Evolutionary conservation across 202 grass and related monocot species (phyloP), one percentile per base, ranked within the genome.

Genomic region (Digitaria exilis): DNA sequence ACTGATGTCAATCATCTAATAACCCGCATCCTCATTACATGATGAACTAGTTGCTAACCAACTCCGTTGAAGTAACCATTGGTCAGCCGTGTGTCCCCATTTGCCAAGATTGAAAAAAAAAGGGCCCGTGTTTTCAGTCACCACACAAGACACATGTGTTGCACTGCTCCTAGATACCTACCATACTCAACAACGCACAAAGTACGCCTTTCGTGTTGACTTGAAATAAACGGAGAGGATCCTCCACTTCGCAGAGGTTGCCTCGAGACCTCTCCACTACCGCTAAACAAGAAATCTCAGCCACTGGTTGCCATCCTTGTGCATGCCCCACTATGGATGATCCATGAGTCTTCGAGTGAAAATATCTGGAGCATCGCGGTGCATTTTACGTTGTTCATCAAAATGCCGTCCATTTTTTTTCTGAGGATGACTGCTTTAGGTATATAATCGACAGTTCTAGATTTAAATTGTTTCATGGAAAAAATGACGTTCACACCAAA

Each of bases 291-390:
- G 83, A 43, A 79, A 67, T 61, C 54, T 15, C 67, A 79, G 73
- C 88, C 88, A 69, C 67, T 55, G 79, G 26, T 79, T 83, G 41
- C 17, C 34, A 77, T 75, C 50, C 34, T 46, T 61, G 84, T 83
- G 74, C 80, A 83, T 46, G 44, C 79, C 11, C 79, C 88, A 90
- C 88, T 90, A 87, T 9, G 84, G 75, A 86, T 55, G 88, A 89
- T 86, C 77, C 73, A 82, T 54, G 31, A 32, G 31, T 49, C 44
- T 82, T 42, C 42, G 5, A 6, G 81, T 43, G 49, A 19, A 86
- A 90, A 79, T 83, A 79, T 86, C 61, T 52, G 31, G 22, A 13
- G 17, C 42, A 69, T 10, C 41, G 17, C 28, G 13, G 17, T 72
- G 72, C 64, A 48, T 80, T 75, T n/a, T 49, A 24, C 68, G 59